Evolutionary conservation across 140 eudicot genomes (phyloP).

Genomic region (Flaveria floridana): DNA sequence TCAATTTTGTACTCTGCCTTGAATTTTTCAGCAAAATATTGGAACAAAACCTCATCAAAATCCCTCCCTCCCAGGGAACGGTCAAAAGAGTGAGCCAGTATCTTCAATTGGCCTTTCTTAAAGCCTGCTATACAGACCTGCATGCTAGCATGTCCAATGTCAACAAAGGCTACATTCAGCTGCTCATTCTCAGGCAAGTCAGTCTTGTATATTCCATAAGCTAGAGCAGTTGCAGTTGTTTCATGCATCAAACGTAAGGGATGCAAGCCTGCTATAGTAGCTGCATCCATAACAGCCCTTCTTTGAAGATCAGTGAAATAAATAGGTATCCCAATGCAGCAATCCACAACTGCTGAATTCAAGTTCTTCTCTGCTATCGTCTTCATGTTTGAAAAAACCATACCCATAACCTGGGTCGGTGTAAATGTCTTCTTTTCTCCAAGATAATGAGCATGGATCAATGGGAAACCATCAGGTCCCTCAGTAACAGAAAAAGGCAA

Average conservation of each 20-base stretch:
- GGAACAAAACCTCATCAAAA: constrained; percentile 74
- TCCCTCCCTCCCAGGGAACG: constrained; percentile 72
- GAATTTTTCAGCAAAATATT: constrained; percentile 74
- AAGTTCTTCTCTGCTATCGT: constrained; percentile 69
- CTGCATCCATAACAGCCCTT: constrained; percentile 80
- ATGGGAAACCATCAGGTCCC: constrained; percentile 82
- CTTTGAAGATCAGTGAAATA: constrained; percentile 85
- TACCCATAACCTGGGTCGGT: constrained; percentile 79
- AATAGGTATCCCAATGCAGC: constrained; percentile 84
- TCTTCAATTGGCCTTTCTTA: constrained; percentile 70
- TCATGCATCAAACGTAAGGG: constrained; percentile 80
- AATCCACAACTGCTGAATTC: constrained; percentile 81
- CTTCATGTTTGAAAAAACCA: constrained; percentile 75
- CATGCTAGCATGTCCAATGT: constrained; percentile 75
- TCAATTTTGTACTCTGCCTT: constrained; percentile 74
- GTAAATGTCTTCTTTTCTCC: constrained; percentile 65
- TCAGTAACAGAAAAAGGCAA: constrained; percentile 67
- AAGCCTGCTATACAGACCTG: constrained; percentile 80
- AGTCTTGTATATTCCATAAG: constrained; percentile 81
- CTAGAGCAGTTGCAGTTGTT: constrained; percentile 86
- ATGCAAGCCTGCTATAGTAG: constrained; percentile 77
- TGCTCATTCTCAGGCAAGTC: constrained; percentile 82
- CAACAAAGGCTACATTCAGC: constrained; percentile 73
- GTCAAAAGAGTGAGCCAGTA: constrained; percentile 76
- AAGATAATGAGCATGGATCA: constrained; percentile 65